Percentiles rank a stretch among this genome's conserved stretches.
These are phyloP conservation scores for Coemansia sp. DNA, from an alignment of 192 early-diverging fungal genomes.

Conservation along the genomic window DNA sequence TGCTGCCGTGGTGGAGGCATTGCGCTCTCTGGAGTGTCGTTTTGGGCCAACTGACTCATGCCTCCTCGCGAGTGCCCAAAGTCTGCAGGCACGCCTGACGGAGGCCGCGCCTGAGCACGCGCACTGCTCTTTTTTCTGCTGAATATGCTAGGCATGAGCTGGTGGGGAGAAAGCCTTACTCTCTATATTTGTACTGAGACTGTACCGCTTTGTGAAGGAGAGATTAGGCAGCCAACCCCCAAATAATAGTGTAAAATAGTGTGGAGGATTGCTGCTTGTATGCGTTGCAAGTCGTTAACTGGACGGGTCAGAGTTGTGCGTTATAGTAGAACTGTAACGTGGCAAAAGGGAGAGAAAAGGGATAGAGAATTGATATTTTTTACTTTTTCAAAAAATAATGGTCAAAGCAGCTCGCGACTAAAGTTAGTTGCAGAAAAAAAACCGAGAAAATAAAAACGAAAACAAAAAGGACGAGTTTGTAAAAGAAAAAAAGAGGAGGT, in stretches of 20 bases:
- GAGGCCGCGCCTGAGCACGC: constrained; percentile 31
- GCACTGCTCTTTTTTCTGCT: constrained; percentile 44
- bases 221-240: not conserved
- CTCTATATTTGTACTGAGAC: not conserved
- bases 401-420: no score
- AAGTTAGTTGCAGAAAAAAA: no score
- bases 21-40: constrained; percentile 14
- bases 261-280: not conserved
- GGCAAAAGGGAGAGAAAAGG: no score
- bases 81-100: constrained; percentile 41
- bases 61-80: constrained; percentile 38
- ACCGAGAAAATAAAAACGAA: no score
- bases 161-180: not conserved
- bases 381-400: no score
- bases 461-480: not conserved
- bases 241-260: not conserved
- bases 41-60: constrained; percentile 24
- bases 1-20: not conserved
- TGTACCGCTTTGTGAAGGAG: not conserved
- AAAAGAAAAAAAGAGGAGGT: not conserved
- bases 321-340: no score
- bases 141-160: constrained; percentile 45
- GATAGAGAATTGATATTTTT: no score
- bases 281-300: no score
- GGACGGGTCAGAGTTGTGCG: no score